Base-by-base conservation (phyloP, 805 yeast genomes). In the Jamesozyma piceae region DNA sequence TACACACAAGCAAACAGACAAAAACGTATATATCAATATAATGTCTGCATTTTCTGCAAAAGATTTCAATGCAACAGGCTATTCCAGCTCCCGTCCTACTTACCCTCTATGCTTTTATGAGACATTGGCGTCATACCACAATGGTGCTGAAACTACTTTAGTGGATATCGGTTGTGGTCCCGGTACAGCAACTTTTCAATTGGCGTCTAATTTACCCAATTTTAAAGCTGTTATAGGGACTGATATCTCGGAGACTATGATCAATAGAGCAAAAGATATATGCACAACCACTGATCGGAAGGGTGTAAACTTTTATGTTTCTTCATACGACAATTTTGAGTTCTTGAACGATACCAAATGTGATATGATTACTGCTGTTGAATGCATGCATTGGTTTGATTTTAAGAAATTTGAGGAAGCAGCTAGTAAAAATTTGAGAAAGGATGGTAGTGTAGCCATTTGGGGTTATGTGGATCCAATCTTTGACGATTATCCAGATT, bases 361-460 rank as follows among this genome's bases (percentile, higher is more conserved):
- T 6, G 94, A 82, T 55, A 46, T 86, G 51, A 67, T 86, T 13
- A 73, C 87, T 2, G 83, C 80, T n/a, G 95, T 89, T 0, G 88
- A 88, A 57, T 82, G 88, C 45, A 77, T 74, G n/a, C 96, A 88
- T 62, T 88, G 95, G 95, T 74, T 85, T 44, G 71, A 80, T 43
- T 80, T 75, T 45, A 64, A 66, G 0, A 49, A 50, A 24, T 80
- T 79, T 56, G 78, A 77, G 55, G 52, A 59, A 4, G 77, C 74
- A 45, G 68, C 74, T 2, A 61, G 65, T 18, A 53, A 75, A 4
- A 64, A 77, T 13, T 65, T 86, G 45, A 73, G 72, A 40, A 71
- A 69, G 18, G 68, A 69, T 20, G 95, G 92, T 1, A 80, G 88
- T 0, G 55, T 88, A 38, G 82, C 87, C 0, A 74, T 75, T 50